Evolutionary conservation across 2,329 filamentous ascomycete genomes (phyloP), one percentile per base, ranked within the genome.

Genomic region (Colletotrichum tamarilloi): DNA sequence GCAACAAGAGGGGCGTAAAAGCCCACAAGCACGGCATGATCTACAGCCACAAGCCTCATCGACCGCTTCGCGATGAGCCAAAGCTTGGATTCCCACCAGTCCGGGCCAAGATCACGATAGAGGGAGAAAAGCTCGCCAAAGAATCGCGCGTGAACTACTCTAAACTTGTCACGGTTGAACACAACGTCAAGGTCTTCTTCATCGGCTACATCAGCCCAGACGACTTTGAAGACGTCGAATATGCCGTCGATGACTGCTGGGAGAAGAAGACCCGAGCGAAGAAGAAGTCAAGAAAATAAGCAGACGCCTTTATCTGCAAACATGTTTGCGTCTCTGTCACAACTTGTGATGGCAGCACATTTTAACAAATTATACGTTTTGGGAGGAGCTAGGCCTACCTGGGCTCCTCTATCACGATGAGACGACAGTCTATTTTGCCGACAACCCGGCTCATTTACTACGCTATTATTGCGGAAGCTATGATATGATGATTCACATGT

Each of bases 101-200:
- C 46, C 80, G 80, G 32, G 82, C 89, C 55, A 78, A 82, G 1
- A 84, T 90, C 24, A 81, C 78, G 24, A 80, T 82, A 4, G 79
- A 81, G 16, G 82, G 81, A 38, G 87, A 90, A 72, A 84, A 80
- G 67, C 82, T 91, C 7, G 82, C 82, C 12, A 82, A 76, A 35
- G 85, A 87, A 73, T 91, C 89, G 14, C 85, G 89, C 5, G 84
- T 90, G 75, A 90, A 91, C 79, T 91, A 90, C 78, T 86, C 87
- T 5, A 90, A 90, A 74, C 80, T 88, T 6, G 83, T 85, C 32
- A 89, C 87, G 3, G 82, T 91, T 30, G 88, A 90, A 78, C 89
- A 91, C 80, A 91, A 91, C 76, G 81, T 87, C 76, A 85, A 83
- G 58, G 87, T 91, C n/a, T 84, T 87, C 75, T 90, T 91, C 76